Base-by-base conservation (phyloP, 108 stramenopile genomes). In the Skeletonema menzelii region DNA sequence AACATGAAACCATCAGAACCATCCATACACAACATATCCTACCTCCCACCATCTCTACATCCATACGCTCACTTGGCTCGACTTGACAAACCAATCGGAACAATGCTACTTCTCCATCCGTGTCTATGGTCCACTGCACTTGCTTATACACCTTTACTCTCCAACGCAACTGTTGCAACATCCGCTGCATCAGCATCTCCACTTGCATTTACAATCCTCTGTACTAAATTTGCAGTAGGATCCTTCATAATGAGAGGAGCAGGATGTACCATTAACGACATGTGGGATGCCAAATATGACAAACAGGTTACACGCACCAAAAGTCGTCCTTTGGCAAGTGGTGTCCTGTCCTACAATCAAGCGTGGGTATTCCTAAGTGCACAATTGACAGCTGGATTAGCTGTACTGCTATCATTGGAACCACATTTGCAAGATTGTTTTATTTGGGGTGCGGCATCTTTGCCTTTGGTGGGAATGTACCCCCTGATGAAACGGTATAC, bases 251-350 rank as follows among this genome's bases (percentile, higher is more conserved):
- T 99, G 99, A 83, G 96, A 13, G 90, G 95, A 17, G 95, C 96
- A 20, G 97, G 99, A 11, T 99, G 99, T 83, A 98, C 96, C 40
- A 97, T 99, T 65, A 99, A 99, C 73, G 99, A 99, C 76, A 87
- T 99, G 77, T 98, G 97, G 97, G 99, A 99, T 86, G 58, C 72
- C 56, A 88, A 98, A 34, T 74, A 97, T 62, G 99, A 99, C 72
- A 68, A 62, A 12, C 38, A 82, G n/a, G 99, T 99, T 13, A 71
- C 70, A 24, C 85, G 99, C 8, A 99, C 99, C 7, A 83, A 76
- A 27, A 65, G 61, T 38, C 86, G 99, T 15, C 99, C 99, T 0
- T 76, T 99, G 65, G 97, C 99, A 0, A 59, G 79, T 1, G 97
- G 97, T 3, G 80, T 69, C 19, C 13, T 99, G 13, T 80, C 79